Base-by-base conservation (phyloP, 2,329 filamentous ascomycete genomes). In the Bretziella fagacearum region DNA sequence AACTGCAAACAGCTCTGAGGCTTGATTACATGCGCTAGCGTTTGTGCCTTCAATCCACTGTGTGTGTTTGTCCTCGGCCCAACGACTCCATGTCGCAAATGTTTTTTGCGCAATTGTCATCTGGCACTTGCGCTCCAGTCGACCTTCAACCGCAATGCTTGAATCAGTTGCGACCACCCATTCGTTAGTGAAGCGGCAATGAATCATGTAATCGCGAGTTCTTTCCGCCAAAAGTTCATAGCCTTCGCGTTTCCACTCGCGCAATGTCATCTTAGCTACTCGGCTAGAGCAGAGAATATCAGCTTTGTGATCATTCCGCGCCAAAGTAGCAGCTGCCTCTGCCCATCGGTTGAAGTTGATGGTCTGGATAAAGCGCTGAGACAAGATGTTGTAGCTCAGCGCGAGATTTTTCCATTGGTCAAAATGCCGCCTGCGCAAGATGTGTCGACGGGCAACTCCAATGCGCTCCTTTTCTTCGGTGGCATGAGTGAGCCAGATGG, bases 381-480 rank as follows among this genome's bases (percentile, higher is more conserved):
- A 42, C 32, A 51, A 41, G n/a, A 44, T 23, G 10, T 42, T 23
- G 26, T 48, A 51, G 33, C 49, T 39, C 5, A 45, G 18, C n/a
- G 53, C 52, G 25, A 53, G 36, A 4, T 52, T 39, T 6, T 51
- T 52, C 55, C 55, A 56, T 10, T 50, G 44, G 35, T 54, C 52
- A 39, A 56, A 56, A 35, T 56, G 51, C 8, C 65, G 63, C 49
- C 65, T 74, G 47, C 79, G 69, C 46, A 91, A 63, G 51, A 87
- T 75, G 57, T 84, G 81, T 52, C 75, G 68, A 52, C 81, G 71
- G 17, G 82, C 84, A 35, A 76, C 68, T 3, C 72, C 74, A 3
- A 81, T 84, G 33, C 74, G 71, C 52, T 76, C 70, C 13, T 77
- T 65, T 55, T 84, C 74, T 11, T 82, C 75, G 4, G 68, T 70